A percentile compares a stretch with the other conserved stretches of the same genome.
Conservation (phyloP, 352 stramenopile genomes). For the Globisporangium nagaii region DNA sequence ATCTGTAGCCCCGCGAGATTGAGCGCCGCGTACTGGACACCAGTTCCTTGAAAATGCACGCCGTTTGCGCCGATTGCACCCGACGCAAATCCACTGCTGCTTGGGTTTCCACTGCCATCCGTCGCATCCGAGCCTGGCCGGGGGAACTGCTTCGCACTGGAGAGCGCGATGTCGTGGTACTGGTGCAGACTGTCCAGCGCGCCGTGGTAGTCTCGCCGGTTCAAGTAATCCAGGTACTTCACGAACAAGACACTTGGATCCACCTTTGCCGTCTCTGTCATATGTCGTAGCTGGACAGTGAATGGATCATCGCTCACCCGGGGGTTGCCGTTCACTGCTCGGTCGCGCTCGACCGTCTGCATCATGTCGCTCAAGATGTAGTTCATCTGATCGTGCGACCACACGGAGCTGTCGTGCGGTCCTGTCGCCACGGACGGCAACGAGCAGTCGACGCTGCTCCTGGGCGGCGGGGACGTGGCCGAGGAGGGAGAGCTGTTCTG, state of each 20-base stretch:
- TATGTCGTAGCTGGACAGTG: background rate
- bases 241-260: slow-evolving; percentile 75
- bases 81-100: slow-evolving; percentile 1
- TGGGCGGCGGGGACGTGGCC: background rate
- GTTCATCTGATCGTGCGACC: slow-evolving; percentile 56
- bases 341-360: slow-evolving; percentile 14
- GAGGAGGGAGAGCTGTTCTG: slow-evolving; percentile 1
- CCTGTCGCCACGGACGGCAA: slow-evolving; percentile 6
- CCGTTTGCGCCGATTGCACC: slow-evolving; percentile 1
- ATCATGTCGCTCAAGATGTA: slow-evolving; percentile 51
- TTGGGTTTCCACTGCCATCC: background rate
- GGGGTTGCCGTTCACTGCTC: slow-evolving; percentile 3
- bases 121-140: background rate
- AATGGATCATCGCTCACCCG: background rate
- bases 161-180: slow-evolving; percentile 91
- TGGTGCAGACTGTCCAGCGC: slow-evolving; percentile 89
- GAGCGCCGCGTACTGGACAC: slow-evolving; percentile 89
- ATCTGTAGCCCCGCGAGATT: slow-evolving; percentile 87
- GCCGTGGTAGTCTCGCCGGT: slow-evolving; percentile 74
- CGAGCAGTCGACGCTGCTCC: background rate
- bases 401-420: slow-evolving; percentile 26
- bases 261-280: slow-evolving; percentile 10
- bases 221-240: slow-evolving; percentile 81
- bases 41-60: slow-evolving; percentile 51
- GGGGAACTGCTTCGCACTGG: slow-evolving; percentile 16